Evolutionary conservation across 2,329 filamentous ascomycete species (phyloP).

Genomic region (Fusarium veterinarium): DNA sequence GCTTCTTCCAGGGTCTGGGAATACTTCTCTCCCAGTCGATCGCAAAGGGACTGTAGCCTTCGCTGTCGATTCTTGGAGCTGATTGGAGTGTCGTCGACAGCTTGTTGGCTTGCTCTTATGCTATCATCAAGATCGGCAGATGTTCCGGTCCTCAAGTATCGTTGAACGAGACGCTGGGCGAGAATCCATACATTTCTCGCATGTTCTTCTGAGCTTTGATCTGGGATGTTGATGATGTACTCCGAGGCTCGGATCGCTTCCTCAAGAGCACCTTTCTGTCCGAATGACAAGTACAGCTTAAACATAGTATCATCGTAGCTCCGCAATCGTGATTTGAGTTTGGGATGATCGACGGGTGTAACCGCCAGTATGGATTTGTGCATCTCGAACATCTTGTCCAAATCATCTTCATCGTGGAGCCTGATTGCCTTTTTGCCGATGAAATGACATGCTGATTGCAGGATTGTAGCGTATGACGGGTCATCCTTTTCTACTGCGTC

Average conservation of each 20-base stretch:
- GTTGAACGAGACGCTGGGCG: background rate
- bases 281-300: background rate
- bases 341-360: accelerated
- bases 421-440: background rate
- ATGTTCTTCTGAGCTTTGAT: background rate
- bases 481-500: background rate
- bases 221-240: background rate
- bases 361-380: accelerated
- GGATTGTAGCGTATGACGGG: background rate
- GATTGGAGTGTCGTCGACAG: background rate
- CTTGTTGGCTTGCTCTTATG: background rate
- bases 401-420: background rate
- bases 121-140: background rate
- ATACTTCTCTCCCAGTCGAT: background rate
- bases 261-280: background rate
- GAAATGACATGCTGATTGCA: background rate
- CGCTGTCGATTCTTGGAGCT: background rate
- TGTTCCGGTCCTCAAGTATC: background rate
- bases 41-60: background rate
- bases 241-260: background rate
- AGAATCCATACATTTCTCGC: background rate
- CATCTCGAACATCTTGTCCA: background rate
- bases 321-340: background rate
- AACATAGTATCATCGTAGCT: background rate
- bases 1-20: background rate